Evolutionary conservation across 108 stramenopile genomes (phyloP).

Genomic region (Skeletonema marinoi): DNA sequence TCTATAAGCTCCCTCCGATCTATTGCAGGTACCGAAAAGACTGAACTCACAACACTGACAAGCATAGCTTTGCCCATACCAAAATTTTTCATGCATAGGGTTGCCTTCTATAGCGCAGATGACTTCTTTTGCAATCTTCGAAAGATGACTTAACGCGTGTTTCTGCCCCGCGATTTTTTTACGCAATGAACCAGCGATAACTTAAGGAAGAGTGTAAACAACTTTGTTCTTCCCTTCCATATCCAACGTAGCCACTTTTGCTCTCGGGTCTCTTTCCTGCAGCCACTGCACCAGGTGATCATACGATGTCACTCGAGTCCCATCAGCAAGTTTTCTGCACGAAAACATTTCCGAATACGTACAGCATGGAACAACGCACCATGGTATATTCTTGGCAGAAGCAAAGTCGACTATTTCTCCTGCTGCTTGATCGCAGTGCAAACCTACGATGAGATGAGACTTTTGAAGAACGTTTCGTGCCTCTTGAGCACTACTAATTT

Average conservation of each 20-base stretch:
- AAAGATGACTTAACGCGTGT: neutral
- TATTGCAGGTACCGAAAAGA: constrained; percentile 5
- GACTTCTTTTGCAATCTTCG: constrained; percentile 17
- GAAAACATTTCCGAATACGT: constrained; percentile 39
- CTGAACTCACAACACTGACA: constrained; percentile 32
- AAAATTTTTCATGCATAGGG: constrained; percentile 30
- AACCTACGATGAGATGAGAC: constrained; percentile 42
- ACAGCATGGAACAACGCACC: constrained; percentile 57
- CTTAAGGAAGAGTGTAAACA: constrained; percentile 36
- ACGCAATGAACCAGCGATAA: constrained; percentile 4
- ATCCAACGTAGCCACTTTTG: constrained; percentile 32
- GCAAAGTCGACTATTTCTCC: constrained; percentile 51
- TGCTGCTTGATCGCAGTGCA: constrained; percentile 61
- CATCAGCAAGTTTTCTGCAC: constrained; percentile 31
- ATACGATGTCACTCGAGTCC: constrained; percentile 30
- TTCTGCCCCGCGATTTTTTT: neutral
- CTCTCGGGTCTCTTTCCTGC: constrained; percentile 28
- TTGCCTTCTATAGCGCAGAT: constrained; percentile 14
- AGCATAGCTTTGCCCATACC: constrained; percentile 18
- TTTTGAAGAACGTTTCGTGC: constrained; percentile 12
- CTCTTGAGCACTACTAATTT: constrained; percentile 13
- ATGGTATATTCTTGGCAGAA: constrained; percentile 33
- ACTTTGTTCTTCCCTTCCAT: constrained; percentile 53
- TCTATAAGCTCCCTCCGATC: constrained; percentile 32
- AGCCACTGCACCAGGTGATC: constrained; percentile 45